Conservation (phyloP, 495 filamentous ascomycete genomes). For the Penicillium maclennaniae region DNA sequence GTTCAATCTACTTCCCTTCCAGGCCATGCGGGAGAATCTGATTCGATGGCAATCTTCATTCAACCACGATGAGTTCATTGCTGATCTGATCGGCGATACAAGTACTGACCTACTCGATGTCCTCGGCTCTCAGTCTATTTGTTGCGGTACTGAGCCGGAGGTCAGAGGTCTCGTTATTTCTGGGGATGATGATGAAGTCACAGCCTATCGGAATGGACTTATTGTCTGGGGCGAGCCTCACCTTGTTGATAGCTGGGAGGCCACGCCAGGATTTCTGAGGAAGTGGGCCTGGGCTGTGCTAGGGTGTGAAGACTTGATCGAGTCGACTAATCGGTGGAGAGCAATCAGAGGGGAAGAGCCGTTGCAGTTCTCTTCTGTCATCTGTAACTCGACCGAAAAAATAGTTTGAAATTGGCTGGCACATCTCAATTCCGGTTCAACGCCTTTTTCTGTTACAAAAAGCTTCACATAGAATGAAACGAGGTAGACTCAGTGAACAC, state of each 20-base stretch:
- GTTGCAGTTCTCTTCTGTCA: slow-evolving; percentile 3
- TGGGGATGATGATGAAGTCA: slow-evolving; percentile 14
- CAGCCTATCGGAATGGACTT: slow-evolving; percentile 6
- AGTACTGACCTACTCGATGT: not conserved
- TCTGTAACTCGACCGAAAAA: too few species aligned
- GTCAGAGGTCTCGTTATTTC: not conserved
- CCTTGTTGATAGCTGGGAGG: slow-evolving; percentile 14
- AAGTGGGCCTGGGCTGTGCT: slow-evolving; percentile 17
- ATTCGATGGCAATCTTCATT: slow-evolving; percentile 15
- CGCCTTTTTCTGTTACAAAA: not conserved
- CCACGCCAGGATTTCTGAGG: slow-evolving; percentile 13
- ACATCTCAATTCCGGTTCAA: not conserved
- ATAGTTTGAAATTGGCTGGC: too few species aligned
- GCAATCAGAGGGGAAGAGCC: slow-evolving; percentile 5
- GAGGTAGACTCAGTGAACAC: not conserved
- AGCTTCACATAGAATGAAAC: not conserved
- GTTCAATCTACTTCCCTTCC: slow-evolving; percentile 20
- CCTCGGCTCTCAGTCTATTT: not conserved
- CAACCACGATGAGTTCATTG: slow-evolving; percentile 1
- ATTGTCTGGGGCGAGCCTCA: slow-evolving; percentile 17
- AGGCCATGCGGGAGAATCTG: slow-evolving; percentile 18
- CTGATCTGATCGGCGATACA: not conserved
- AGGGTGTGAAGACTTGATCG: slow-evolving; percentile 17
- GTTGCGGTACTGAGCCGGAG: not conserved
- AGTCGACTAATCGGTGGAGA: slow-evolving; percentile 19